Base-by-base conservation (phyloP, 1,284 basidiomycete genomes). In the Trichosporon inkin region DNA sequence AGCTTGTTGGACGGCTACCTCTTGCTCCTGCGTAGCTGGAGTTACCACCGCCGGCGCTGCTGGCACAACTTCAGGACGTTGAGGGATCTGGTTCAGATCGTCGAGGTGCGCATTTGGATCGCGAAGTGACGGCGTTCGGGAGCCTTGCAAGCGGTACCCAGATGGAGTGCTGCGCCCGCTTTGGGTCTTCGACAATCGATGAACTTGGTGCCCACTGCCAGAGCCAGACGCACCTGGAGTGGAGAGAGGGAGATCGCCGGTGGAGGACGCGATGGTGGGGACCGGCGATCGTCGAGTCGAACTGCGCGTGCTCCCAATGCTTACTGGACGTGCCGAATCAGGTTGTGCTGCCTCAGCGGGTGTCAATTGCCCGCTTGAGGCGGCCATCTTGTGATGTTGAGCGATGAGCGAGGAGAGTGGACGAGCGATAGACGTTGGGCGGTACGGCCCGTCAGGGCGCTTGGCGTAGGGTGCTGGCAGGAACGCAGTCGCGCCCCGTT, bases 351-450 rank as follows among this genome's bases (percentile, higher is more conserved):
- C 44, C 44, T 28, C 44, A 49, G 44, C 44, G 44, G 44, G 44
- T n/a, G 44, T 32, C 44, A 49, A 17, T 7, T 49, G 44, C 44
- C 44, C 44, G 44, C 44, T 49, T 49, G 44, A 49, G 44, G 44
- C 24, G 24, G 44, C 44, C 44, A 49, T 49, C 14, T 16, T 32
- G 44, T 49, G 44, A 8, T 49, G 41, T 24, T 14, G 20, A 20
- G 6, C 19, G 20, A 11, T 19, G 10, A 22, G 28, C 44, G 16
- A 28, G 22, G 16, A 17, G 38, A n/a, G 22, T 49, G 44, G 24
- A 49, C 16, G 28, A 24, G 28, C 28, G 44, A n/a, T 22, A 49
- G 28, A 49, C 22, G 44, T 32, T n/a, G n/a, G n/a, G 44, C 22
- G 24, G n/a, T 38, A 14, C 14, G 44, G 13, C 16, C 44, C 22